phyloP scores from a whole-genome alignment of 2,329 filamentous ascomycete species.

The Parastagonospora nodorum region DNA sequence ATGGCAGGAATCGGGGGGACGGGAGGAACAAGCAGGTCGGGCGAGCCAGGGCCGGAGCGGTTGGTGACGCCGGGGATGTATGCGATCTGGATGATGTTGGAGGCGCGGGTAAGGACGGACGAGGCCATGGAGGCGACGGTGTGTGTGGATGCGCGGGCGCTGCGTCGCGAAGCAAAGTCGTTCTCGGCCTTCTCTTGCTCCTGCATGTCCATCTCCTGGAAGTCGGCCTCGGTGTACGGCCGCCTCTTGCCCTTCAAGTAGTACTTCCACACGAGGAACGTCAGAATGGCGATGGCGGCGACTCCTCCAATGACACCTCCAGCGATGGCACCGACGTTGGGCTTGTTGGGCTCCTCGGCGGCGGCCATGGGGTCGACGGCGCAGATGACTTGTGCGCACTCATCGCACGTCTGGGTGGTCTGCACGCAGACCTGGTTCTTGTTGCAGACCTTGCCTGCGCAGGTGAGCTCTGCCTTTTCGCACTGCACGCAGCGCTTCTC shows the following conservation, averaged over 20 bases:
- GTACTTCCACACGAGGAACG: slow-evolving; percentile 86
- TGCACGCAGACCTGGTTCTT: slow-evolving; percentile 63
- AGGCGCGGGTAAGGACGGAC: slow-evolving; percentile 91
- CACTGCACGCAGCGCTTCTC: slow-evolving; percentile 67
- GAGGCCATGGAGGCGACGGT: slow-evolving; percentile 93
- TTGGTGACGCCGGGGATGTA: slow-evolving; percentile 98
- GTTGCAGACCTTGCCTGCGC: slow-evolving; percentile 60
- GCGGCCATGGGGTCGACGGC: slow-evolving; percentile 45
- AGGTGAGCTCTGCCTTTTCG: slow-evolving; percentile 54
- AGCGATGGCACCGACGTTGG: slow-evolving; percentile 82
- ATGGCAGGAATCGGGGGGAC: slow-evolving; percentile 83
- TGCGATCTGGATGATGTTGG: slow-evolving; percentile 98
- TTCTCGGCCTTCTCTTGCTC: slow-evolving; percentile 62
- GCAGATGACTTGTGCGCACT: slow-evolving; percentile 64
- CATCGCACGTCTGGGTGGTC: slow-evolving; percentile 62
- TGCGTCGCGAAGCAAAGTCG: slow-evolving; percentile 60
- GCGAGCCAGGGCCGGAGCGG: slow-evolving; percentile 82
- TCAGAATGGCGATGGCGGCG: slow-evolving; percentile 71
- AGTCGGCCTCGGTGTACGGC: slow-evolving; percentile 62
- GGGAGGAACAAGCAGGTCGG: slow-evolving; percentile 80
- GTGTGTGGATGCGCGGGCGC: slow-evolving; percentile 76
- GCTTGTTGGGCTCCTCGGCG: slow-evolving; percentile 39
- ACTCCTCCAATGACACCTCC: slow-evolving; percentile 90
- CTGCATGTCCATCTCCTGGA: slow-evolving; percentile 60
- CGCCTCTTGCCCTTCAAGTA: slow-evolving; percentile 80